A percentile compares a stretch with the other conserved stretches of the same genome.
These are phyloP conservation scores for Calocybe indica DNA, from an alignment of 768 basidiomycete species.

Conservation along the genomic window DNA sequence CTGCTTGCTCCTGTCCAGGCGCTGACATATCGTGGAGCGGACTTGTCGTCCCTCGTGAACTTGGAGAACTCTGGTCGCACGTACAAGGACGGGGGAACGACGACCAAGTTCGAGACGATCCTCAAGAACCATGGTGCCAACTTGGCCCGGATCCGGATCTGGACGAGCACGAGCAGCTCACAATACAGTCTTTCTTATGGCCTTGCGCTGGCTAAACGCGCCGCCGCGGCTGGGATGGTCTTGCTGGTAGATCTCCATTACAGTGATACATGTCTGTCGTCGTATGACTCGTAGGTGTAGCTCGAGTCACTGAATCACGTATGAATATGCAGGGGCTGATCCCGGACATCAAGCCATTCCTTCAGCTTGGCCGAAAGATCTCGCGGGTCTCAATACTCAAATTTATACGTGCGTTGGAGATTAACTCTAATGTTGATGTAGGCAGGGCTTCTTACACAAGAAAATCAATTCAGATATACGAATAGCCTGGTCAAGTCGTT, in stretches of 20 bases:
- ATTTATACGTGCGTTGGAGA: constrained; percentile 39
- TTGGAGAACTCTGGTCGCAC: constrained; percentile 42
- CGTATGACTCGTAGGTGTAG: neutral
- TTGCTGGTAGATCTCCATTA: constrained; percentile 55
- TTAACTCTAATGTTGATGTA: neutral
- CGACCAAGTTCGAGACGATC: constrained; percentile 44
- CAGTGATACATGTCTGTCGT: constrained; percentile 51
- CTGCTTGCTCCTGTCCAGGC: constrained; percentile 21
- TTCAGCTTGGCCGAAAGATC: constrained; percentile 43
- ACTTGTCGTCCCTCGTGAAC: constrained; percentile 48
- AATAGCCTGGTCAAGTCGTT: constrained; percentile 46
- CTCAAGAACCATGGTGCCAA: constrained; percentile 49
- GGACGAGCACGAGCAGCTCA: constrained; percentile 50
- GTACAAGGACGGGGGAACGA: constrained; percentile 35
- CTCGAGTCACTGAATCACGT: neutral
- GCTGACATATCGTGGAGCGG: constrained; percentile 47
- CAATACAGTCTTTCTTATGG: constrained; percentile 48
- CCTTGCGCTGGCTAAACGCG: constrained; percentile 47
- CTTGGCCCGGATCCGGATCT: constrained; percentile 53
- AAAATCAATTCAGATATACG: constrained; percentile 36
- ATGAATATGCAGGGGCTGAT: constrained; percentile 45
- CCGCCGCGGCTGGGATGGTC: constrained; percentile 49
- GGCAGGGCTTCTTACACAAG: neutral
- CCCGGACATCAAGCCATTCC: constrained; percentile 59
- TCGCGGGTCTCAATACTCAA: constrained; percentile 48